Evolutionary conservation across 1,284 basidiomycete species (phyloP), one percentile per base, ranked within the genome.

Genomic region (Wallemia ichthyophaga): DNA sequence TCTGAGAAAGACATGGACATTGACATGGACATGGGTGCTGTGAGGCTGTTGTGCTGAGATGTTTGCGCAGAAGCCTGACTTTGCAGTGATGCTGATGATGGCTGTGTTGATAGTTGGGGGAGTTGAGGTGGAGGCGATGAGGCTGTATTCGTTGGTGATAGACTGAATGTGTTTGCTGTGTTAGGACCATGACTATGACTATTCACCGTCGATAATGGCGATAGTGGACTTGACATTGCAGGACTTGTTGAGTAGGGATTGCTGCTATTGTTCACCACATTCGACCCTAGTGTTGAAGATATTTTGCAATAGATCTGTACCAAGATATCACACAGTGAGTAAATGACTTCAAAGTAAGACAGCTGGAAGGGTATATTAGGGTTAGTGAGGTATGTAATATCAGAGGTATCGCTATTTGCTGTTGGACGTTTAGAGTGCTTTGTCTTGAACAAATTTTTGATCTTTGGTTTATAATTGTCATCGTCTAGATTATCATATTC

Each of bases 361-460:
- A 72, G 69, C 11, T 70, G 66, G 64, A 74, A 75, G 1, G 74
- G 73, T 71, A 74, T 65, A 58, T 73, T 73, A 25, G 71, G 66
- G 21, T 67, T 64, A 60, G 71, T 63, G 15, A 74, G 60, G 58
- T 68, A 69, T 0, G 69, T 70, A 27, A 67, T 67, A 13, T 64
- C 67, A 25, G 63, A 62, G n/a, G 66, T 33, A 0, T 58, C 56
- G 15, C 62, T 57, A 27, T 58, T 59, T 17, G 62, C 62, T 24
- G 59, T 31, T 25, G 60, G 59, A 27, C 60, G 48, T n/a, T 56
- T 37, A 2, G 57, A 31, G 1, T 37, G 62, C 53, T 64, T 60
- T 31, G 60, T 57, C 24, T 61, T 58, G 32, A 27, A 24, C 2
- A 53, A 21, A 24, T 58, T 60, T 17, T 23, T 48, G 19, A 31